Percentiles rank a stretch among this genome's conserved stretches.
Conservation (phyloP, 2,329 filamentous ascomycete species). For the Xylaria sp. region DNA sequence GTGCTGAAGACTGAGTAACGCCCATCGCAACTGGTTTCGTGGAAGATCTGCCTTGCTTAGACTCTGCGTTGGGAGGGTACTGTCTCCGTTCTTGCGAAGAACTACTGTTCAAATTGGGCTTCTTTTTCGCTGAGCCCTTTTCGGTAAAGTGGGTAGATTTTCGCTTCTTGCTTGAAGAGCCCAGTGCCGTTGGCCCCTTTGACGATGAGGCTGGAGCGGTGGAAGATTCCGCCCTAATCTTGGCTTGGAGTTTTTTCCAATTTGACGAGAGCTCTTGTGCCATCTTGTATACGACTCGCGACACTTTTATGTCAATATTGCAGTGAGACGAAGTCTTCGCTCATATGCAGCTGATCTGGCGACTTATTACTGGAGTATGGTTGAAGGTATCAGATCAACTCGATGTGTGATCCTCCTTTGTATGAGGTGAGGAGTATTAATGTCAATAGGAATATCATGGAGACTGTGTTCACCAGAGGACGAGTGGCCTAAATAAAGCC, state of each 20-base stretch:
- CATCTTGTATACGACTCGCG: conserved; percentile 48
- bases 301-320: conserved; percentile 10
- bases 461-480: not conserved
- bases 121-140: conserved; percentile 25
- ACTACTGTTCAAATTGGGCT: conserved; percentile 3
- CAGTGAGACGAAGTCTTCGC: not conserved
- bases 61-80: conserved; percentile 21
- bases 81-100: conserved; percentile 16
- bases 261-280: conserved; percentile 70
- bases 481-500: not conserved
- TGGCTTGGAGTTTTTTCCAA: conserved; percentile 81
- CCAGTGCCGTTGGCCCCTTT: conserved; percentile 22
- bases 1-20: conserved; percentile 61
- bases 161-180: conserved; percentile 35
- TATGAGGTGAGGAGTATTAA: not conserved
- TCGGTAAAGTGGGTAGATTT: conserved; percentile 26
- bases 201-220: conserved; percentile 39
- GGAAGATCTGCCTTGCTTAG: conserved; percentile 30
- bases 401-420: not conserved
- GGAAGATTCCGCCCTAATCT: conserved; percentile 61
- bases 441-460: not conserved
- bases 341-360: conserved; percentile 3
- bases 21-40: conserved; percentile 62
- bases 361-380: not conserved
- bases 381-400: not conserved